phyloP scores from a whole-genome alignment of 2,329 filamentous ascomycete genomes.

The Colletotrichum siamense region DNA sequence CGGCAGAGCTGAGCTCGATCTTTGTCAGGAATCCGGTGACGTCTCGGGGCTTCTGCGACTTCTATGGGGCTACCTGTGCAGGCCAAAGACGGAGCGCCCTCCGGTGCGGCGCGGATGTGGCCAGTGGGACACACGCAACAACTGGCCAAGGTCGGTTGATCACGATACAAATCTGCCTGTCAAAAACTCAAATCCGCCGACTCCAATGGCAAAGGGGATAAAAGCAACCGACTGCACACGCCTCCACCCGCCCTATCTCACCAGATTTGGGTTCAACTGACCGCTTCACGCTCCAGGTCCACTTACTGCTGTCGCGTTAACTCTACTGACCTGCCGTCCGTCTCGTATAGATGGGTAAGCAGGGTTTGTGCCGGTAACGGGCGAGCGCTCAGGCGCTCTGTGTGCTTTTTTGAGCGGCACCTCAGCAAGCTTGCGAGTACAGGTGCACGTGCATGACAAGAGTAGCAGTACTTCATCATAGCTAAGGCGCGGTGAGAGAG shows the following conservation, averaged over 20 bases:
- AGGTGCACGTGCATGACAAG: not conserved
- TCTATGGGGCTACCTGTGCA: not conserved
- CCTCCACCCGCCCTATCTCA: not conserved
- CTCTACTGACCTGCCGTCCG: not conserved
- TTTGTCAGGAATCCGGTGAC: not conserved
- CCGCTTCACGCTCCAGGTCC: not conserved
- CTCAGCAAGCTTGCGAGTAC: not conserved
- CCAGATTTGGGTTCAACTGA: not conserved
- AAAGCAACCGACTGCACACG: not conserved
- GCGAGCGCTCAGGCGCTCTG: not conserved
- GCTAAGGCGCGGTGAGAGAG: not conserved
- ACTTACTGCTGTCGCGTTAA: not conserved
- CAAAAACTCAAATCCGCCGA: not conserved
- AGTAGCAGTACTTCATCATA: not conserved
- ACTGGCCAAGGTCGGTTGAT: not conserved
- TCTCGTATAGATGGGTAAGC: conserved; percentile 7
- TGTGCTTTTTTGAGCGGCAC: not conserved
- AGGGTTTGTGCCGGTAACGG: not conserved
- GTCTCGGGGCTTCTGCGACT: not conserved
- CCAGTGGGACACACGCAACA: not conserved
- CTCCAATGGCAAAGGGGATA: not conserved
- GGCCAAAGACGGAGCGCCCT: not conserved
- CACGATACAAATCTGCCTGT: not conserved
- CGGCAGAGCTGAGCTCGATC: not conserved
- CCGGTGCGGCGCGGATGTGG: not conserved